Evolutionary conservation across 2,329 filamentous ascomycete genomes (phyloP).

Genomic region (Cryphonectria carpinicola): DNA sequence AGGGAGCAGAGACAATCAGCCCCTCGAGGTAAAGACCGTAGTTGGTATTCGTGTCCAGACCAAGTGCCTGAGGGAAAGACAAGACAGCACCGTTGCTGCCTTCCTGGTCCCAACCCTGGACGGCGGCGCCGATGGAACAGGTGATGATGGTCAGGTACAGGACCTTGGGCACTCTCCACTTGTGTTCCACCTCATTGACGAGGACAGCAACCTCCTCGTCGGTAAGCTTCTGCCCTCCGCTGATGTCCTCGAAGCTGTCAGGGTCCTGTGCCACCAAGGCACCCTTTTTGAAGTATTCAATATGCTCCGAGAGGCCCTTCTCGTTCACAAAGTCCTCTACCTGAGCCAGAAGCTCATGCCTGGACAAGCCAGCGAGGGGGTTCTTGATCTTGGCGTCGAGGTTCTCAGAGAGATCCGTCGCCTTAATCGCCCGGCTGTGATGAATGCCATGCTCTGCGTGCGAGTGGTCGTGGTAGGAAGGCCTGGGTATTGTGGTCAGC

Average conservation of each 20-base stretch:
- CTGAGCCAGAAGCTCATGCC: conserved; percentile 54
- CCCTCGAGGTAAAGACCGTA: conserved; percentile 61
- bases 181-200: conserved; percentile 67
- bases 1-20: conserved; percentile 55
- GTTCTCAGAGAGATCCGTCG: conserved; percentile 50
- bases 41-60: conserved; percentile 44
- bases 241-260: conserved; percentile 50
- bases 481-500: background rate
- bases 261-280: conserved; percentile 39
- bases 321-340: conserved; percentile 58
- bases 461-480: conserved; percentile 19
- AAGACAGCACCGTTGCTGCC: conserved; percentile 54
- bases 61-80: conserved; percentile 48
- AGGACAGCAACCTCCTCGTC: conserved; percentile 64
- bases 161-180: conserved; percentile 65
- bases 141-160: conserved; percentile 63
- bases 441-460: conserved; percentile 29
- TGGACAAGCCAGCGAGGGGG: conserved; percentile 54
- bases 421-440: conserved; percentile 27
- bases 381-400: conserved; percentile 52
- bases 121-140: conserved; percentile 57
- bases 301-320: conserved; percentile 50
- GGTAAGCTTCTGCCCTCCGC: conserved; percentile 37
- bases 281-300: conserved; percentile 52
- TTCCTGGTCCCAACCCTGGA: conserved; percentile 54